These are phyloP conservation scores for Paecilomyces niveus DNA, from an alignment of 2,329 filamentous ascomycete genomes.

Conservation along the genomic window DNA sequence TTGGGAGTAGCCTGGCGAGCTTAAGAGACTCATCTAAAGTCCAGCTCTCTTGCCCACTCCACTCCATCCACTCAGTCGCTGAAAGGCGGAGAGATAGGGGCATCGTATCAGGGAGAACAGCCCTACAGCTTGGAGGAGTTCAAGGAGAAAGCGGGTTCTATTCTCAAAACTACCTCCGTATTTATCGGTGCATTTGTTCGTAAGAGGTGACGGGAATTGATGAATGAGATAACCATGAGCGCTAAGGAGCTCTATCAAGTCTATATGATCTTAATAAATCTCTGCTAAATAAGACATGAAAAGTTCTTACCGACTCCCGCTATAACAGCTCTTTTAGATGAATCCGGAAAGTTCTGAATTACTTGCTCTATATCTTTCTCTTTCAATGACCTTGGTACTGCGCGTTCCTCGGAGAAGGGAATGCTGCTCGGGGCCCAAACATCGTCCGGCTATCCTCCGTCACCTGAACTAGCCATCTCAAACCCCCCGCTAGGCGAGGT, in stretches of 20 bases:
- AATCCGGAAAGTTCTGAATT: slow-evolving; percentile 35
- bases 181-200: slow-evolving; percentile 42
- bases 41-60: slow-evolving; percentile 28
- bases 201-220: slow-evolving; percentile 43
- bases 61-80: slow-evolving; percentile 66
- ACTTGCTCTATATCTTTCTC: slow-evolving; percentile 36
- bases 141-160: slow-evolving; percentile 47
- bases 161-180: slow-evolving; percentile 48
- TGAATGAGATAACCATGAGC: slow-evolving; percentile 47
- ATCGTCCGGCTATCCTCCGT: not conserved
- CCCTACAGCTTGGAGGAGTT: slow-evolving; percentile 38
- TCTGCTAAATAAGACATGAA: too few species aligned
- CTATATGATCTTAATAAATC: slow-evolving; percentile 8
- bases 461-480: not conserved
- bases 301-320: slow-evolving; percentile 37
- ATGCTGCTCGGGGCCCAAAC: slow-evolving; percentile 16
- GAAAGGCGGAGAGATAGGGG: slow-evolving; percentile 66
- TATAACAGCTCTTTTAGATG: slow-evolving; percentile 46
- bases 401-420: slow-evolving; percentile 15
- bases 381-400: slow-evolving; percentile 23
- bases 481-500: not conserved
- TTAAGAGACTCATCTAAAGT: slow-evolving; percentile 31
- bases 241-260: slow-evolving; percentile 45
- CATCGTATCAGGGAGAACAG: slow-evolving; percentile 58
- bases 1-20: slow-evolving; percentile 35